A percentile compares a stretch with the other conserved stretches of the same genome.
phyloP scores from a whole-genome alignment of 2,329 filamentous ascomycete genomes.

The Pochonia chlamydosporia region DNA sequence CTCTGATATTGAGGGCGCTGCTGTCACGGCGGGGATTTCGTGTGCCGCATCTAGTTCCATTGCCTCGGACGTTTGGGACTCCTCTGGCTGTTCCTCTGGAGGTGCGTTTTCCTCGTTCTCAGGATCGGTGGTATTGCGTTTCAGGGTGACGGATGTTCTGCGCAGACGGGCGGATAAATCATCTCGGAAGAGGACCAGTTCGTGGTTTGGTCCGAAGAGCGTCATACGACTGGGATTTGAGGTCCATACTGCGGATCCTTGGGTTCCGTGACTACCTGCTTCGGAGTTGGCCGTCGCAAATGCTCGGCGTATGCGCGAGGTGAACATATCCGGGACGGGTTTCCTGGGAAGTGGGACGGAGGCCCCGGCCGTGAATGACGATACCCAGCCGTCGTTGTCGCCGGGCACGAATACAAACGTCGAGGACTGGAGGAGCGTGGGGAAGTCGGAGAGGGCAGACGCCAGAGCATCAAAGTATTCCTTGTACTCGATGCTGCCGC shows the following conservation, averaged over 20 bases:
- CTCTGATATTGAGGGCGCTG: conserved; percentile 25
- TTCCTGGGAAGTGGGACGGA: conserved; percentile 64
- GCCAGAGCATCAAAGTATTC: conserved; percentile 90
- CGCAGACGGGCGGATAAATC: conserved; percentile 76
- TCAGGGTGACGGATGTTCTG: conserved; percentile 68
- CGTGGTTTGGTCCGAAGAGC: conserved; percentile 82
- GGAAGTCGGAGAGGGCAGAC: conserved; percentile 75
- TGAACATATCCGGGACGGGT: conserved; percentile 81
- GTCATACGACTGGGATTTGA: conserved; percentile 78
- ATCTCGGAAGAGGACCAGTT: conserved; percentile 82
- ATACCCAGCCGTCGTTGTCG: conserved; percentile 96
- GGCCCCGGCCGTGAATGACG: conserved; percentile 72
- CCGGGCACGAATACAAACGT: conserved; percentile 93
- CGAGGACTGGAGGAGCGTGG: conserved; percentile 67
- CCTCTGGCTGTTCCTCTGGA: conserved; percentile 14
- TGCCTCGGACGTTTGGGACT: conserved; percentile 18
- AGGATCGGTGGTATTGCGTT: conserved; percentile 31
- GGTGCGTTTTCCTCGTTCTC: conserved; percentile 23
- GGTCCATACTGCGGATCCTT: conserved; percentile 70
- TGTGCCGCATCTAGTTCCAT: conserved; percentile 37
- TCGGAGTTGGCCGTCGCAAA: conserved; percentile 77
- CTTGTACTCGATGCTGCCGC: conserved; percentile 92
- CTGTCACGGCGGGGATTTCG: conserved; percentile 24
- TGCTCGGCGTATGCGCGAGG: conserved; percentile 72
- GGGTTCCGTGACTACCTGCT: conserved; percentile 37